Evolutionary conservation across 108 stramenopile species (phyloP).

Genomic region (Stephanodiscus triporus): DNA sequence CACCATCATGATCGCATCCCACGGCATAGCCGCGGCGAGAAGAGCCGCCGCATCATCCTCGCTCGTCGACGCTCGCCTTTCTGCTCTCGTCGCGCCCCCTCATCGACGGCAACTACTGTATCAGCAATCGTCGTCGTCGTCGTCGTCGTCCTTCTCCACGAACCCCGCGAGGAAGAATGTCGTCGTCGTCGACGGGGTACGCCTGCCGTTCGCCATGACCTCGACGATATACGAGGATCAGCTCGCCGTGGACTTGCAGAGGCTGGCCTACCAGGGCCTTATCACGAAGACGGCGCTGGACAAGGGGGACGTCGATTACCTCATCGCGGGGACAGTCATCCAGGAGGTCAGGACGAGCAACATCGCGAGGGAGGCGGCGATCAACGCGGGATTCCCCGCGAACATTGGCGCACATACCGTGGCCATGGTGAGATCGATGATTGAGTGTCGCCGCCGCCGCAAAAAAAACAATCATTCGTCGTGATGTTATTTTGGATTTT

Average conservation of each 20-base stretch:
- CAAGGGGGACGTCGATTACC: conserved; percentile 89
- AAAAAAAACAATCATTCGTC: too few species aligned
- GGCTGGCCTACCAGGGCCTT: conserved; percentile 91
- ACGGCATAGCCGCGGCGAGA: neutral
- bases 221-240: conserved; percentile 93
- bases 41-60: neutral
- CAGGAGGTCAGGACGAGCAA: conserved; percentile 94
- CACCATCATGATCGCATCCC: neutral
- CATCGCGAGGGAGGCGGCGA: conserved; percentile 94
- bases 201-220: conserved; percentile 93
- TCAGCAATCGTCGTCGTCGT: too few species aligned
- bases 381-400: conserved; percentile 95
- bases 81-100: neutral
- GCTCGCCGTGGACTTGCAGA: conserved; percentile 95
- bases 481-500: neutral
- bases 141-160: conserved; percentile 25
- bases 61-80: neutral
- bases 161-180: conserved; percentile 57
- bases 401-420: conserved; percentile 94
- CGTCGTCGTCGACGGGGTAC: conserved; percentile 94
- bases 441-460: too few species aligned
- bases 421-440: conserved; percentile 45
- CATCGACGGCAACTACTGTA: neutral
- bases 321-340: conserved; percentile 94
- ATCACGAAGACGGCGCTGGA: conserved; percentile 93